These are phyloP conservation scores for Macrotyloma uniflorum DNA, from an alignment of 306 rosid species.

Conservation along the genomic window DNA sequence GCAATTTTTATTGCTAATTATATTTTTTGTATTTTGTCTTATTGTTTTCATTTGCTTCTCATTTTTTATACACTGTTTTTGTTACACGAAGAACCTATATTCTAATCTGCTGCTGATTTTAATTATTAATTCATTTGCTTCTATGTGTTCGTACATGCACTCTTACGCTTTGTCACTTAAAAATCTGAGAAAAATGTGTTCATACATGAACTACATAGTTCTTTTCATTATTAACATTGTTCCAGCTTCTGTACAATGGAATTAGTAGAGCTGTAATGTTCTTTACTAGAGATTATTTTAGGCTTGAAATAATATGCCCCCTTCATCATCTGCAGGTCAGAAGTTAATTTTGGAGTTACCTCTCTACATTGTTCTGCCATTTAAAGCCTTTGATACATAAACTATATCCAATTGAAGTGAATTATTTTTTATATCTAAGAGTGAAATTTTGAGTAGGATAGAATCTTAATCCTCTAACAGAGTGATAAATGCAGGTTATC, in stretches of 20 bases:
- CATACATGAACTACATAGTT: conserved; percentile 5
- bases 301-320: conserved; percentile 6
- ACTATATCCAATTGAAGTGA: conserved; percentile 6
- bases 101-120: conserved; percentile 3
- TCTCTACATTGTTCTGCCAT: conserved; percentile 13
- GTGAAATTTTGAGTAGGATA: conserved; percentile 27
- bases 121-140: conserved; percentile 4
- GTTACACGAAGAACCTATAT: background rate
- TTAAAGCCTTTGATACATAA: conserved; percentile 10
- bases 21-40: background rate
- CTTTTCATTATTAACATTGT: conserved; percentile 18
- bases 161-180: background rate
- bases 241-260: background rate
- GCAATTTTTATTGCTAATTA: conserved; percentile 10
- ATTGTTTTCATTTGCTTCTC: conserved; percentile 10
- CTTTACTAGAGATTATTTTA: conserved; percentile 19
- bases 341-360: background rate
- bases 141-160: background rate
- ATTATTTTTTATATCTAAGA: background rate
- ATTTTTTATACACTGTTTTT: conserved; percentile 7
- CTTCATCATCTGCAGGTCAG: conserved; percentile 25
- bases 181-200: conserved; percentile 7
- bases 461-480: conserved; percentile 43
- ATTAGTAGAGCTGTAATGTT: background rate
- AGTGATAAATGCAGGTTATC: conserved; percentile 71